These are phyloP conservation scores for Mycena filopes DNA, from an alignment of 768 basidiomycete genomes.

Conservation along the genomic window DNA sequence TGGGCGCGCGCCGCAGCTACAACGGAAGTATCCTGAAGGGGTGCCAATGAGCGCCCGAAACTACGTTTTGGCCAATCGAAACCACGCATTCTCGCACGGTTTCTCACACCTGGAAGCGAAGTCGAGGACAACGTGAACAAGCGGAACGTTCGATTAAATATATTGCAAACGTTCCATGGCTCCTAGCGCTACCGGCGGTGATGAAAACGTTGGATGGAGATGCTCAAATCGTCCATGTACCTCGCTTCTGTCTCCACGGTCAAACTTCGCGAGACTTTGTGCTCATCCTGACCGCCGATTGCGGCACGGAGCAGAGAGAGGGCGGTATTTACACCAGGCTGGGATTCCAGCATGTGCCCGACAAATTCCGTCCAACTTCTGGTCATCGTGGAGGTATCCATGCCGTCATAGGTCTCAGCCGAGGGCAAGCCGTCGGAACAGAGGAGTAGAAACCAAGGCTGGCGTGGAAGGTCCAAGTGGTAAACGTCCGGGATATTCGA, in stretches of 20 bases:
- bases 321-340: slow-evolving; percentile 44
- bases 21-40: too few species aligned
- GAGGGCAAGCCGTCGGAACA: slow-evolving; percentile 54
- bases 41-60: too few species aligned
- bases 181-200: slow-evolving; percentile 29
- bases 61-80: too few species aligned
- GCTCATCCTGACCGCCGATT: slow-evolving; percentile 50
- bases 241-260: slow-evolving; percentile 57
- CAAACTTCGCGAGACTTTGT: slow-evolving; percentile 50
- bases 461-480: slow-evolving; percentile 43
- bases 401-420: slow-evolving; percentile 45
- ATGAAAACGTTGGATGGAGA: slow-evolving; percentile 56
- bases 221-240: slow-evolving; percentile 60
- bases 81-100: not conserved
- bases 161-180: slow-evolving; percentile 50
- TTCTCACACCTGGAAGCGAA: not conserved
- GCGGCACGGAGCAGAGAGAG: slow-evolving; percentile 53
- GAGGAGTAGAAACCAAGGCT: slow-evolving; percentile 51
- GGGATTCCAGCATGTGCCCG: slow-evolving; percentile 31
- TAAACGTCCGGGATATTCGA: slow-evolving; percentile 53
- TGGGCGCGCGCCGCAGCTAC: too few species aligned
- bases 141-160: slow-evolving; percentile 19
- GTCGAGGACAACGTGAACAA: not conserved
- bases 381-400: slow-evolving; percentile 38
- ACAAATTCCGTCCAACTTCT: slow-evolving; percentile 47